phyloP scores from a whole-genome alignment of 345 rosid species.

The Sapria himalayana region DNA sequence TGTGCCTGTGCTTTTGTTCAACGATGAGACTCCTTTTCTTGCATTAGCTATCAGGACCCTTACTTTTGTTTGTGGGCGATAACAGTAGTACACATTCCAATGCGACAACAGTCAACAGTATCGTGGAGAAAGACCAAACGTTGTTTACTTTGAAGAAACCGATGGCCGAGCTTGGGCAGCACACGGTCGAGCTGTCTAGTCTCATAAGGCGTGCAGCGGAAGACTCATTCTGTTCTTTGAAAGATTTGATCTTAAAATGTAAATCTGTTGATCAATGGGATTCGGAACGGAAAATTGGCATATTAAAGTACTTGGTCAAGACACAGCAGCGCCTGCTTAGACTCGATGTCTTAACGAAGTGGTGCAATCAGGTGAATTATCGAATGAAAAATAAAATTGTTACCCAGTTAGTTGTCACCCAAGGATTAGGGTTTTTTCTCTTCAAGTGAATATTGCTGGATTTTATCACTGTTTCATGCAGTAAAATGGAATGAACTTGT shows the following conservation, averaged over 20 bases:
- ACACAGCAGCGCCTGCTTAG: conserved; percentile 93
- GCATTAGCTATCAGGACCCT: no score
- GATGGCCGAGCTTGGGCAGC: conserved; percentile 62
- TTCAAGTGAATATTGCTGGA: no score
- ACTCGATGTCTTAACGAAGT: conserved; percentile 78
- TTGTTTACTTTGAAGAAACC: no score
- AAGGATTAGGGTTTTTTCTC: no score
- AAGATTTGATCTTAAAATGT: conserved; percentile 67
- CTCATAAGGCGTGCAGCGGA: conserved; percentile 64
- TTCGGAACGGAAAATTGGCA: conserved; percentile 60
- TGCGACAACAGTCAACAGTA: no score
- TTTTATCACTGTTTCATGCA: no score
- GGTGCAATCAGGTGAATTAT: conserved; percentile 83
- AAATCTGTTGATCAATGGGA: conserved; percentile 54
- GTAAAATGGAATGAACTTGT: no score
- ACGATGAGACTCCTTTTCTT: no score
- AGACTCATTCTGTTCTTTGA: conserved; percentile 59
- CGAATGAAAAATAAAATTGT: neutral
- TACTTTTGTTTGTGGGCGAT: no score
- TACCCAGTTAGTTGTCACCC: conserved; percentile 2
- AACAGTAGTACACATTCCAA: no score
- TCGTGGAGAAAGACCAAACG: no score
- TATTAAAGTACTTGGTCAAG: conserved; percentile 56
- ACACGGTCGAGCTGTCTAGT: conserved; percentile 63
- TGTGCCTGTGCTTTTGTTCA: no score